Conservation (phyloP, 768 basidiomycete species). For the Rhodotorula paludigena region DNA sequence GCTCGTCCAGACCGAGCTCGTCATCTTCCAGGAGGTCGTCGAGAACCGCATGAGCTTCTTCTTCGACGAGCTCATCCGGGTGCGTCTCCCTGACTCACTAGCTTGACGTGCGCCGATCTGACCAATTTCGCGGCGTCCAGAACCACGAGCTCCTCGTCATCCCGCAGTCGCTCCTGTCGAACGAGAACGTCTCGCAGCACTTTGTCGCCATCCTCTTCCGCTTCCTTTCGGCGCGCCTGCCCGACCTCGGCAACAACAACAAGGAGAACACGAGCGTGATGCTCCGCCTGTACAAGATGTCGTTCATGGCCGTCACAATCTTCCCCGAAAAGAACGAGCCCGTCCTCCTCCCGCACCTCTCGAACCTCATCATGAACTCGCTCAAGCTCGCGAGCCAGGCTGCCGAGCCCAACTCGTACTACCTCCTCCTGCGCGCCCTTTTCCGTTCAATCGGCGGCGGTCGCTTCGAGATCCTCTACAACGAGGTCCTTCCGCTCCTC, state of each 20-base stretch:
- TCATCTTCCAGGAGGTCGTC: constrained; percentile 96
- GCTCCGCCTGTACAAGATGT: constrained; percentile 90
- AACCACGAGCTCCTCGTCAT: constrained; percentile 75
- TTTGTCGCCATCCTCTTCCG: constrained; percentile 82
- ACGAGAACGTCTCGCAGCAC: constrained; percentile 69
- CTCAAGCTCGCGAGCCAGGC: constrained; percentile 91
- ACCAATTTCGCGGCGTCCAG: constrained; percentile 52
- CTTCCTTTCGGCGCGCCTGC: constrained; percentile 75
- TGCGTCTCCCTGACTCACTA: background rate
- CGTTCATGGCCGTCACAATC: constrained; percentile 76
- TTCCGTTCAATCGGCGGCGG: constrained; percentile 92
- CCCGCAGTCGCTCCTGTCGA: constrained; percentile 72
- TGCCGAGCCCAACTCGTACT: constrained; percentile 83
- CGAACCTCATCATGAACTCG: constrained; percentile 90
- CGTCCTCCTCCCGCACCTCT: constrained; percentile 86
- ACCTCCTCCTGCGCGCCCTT: constrained; percentile 80
- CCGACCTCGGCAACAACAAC: constrained; percentile 61
- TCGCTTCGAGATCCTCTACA: constrained; percentile 87
- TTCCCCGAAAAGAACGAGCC: constrained; percentile 75
- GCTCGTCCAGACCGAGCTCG: constrained; percentile 66
- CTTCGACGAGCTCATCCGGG: constrained; percentile 56
- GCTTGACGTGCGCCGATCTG: constrained; percentile 33
- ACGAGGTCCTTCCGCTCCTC: constrained; percentile 88
- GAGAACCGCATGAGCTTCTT: constrained; percentile 86
- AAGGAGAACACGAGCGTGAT: constrained; percentile 74